Evolutionary conservation across 164 flowering plant species (phyloP).

Genomic region (Vitis vinifera): ASM3070453v1 NC_081817.1:5734501-5735000

Average conservation of each 20-base stretch:
- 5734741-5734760: conserved; percentile 86
- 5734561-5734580: too few species aligned
- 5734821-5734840: too few species aligned
- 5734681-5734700: conserved; percentile 82
- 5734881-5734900: too few species aligned
- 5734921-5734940: too few species aligned
- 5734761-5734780: conserved; percentile 76
- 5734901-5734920: too few species aligned
- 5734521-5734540: not conserved
- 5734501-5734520: conserved; percentile 92
- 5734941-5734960: too few species aligned
- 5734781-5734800: conserved; percentile 75
- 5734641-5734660: not conserved
- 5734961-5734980: too few species aligned
- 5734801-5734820: conserved; percentile 80
- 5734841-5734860: too few species aligned
- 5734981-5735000: too few species aligned
- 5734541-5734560: too few species aligned
- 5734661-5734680: conserved; percentile 65
- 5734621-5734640: too few species aligned
- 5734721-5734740: conserved; percentile 74
- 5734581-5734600: not conserved
- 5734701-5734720: conserved; percentile 86
- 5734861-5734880: too few species aligned
- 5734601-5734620: not conserved